Conservation (phyloP, 75 land plant species). For the Selaginella tamariscina region DNA sequence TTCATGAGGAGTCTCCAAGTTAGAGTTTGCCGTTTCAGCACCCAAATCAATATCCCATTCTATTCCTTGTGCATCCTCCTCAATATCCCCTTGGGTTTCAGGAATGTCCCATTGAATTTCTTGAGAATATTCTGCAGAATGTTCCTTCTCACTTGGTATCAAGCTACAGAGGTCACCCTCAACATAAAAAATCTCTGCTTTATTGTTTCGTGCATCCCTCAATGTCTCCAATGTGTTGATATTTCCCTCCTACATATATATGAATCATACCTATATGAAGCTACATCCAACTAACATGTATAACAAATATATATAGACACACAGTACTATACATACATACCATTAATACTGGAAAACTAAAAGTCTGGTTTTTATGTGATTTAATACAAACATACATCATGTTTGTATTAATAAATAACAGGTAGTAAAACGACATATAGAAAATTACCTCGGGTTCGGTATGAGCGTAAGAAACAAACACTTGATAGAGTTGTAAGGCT, state of each 20-base stretch:
- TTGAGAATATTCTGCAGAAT: neutral
- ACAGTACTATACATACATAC: constrained; percentile 27
- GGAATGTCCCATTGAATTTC: constrained; percentile 81
- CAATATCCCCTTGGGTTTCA: neutral
- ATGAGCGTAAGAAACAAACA: constrained; percentile 60
- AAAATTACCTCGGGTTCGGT: constrained; percentile 56
- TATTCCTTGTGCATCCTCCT: constrained; percentile 5
- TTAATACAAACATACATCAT: neutral
- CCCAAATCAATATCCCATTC: constrained; percentile 21
- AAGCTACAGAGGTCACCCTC: constrained; percentile 13
- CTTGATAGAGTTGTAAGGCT: constrained; percentile 65
- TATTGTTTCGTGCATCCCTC: constrained; percentile 40
- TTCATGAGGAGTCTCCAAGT: neutral
- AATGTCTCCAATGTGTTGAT: constrained; percentile 25
- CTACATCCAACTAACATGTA: constrained; percentile 23
- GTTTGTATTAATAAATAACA: neutral
- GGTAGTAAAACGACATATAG: neutral
- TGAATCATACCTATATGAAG: neutral
- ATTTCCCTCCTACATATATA: neutral
- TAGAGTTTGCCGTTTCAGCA: neutral
- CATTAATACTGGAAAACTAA: too few species aligned
- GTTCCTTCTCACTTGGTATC: neutral
- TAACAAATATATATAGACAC: constrained; percentile 38
- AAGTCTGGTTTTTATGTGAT: neutral
- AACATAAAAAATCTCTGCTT: neutral